phyloP scores from a whole-genome alignment of 2,329 filamentous ascomycete genomes.

The Fulvia fulva region DNA sequence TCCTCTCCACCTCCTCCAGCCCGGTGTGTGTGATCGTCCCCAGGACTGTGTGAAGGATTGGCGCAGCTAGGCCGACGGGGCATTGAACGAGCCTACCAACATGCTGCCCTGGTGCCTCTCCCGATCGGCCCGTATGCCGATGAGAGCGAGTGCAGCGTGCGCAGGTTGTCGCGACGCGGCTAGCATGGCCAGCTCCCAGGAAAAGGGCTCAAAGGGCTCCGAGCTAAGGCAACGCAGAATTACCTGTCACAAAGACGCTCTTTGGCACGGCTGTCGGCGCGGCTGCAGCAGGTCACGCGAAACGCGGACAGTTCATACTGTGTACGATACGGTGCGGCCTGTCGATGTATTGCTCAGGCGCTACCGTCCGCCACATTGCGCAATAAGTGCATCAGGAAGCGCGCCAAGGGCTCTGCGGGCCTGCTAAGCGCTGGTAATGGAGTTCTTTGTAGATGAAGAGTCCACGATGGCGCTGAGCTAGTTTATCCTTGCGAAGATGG shows the following conservation, averaged over 20 bases:
- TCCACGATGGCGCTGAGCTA: neutral
- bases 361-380: conserved; percentile 27
- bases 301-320: conserved; percentile 28
- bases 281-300: conserved; percentile 29
- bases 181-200: conserved; percentile 23
- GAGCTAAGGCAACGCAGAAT: conserved; percentile 13
- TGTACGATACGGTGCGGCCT: conserved; percentile 9
- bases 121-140: conserved; percentile 31
- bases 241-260: conserved; percentile 30
- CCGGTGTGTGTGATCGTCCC: conserved; percentile 31
- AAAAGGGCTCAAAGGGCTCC: conserved; percentile 20
- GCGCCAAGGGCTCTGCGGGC: conserved; percentile 11
- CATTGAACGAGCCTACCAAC: conserved; percentile 25
- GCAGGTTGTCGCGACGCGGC: conserved; percentile 26
- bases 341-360: conserved; percentile 15
- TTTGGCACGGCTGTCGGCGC: conserved; percentile 18
- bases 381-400: conserved; percentile 25
- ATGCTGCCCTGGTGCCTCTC: conserved; percentile 28
- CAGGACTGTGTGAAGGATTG: conserved; percentile 26
- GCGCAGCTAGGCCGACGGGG: conserved; percentile 21
- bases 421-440: conserved; percentile 11
- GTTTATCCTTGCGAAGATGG: neutral
- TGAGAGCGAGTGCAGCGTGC: conserved; percentile 14
- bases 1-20: conserved; percentile 24
- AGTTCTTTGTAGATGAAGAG: conserved; percentile 6